phyloP scores from a whole-genome alignment of 2,329 filamentous ascomycete genomes.

The Fusarium sp. region DNA sequence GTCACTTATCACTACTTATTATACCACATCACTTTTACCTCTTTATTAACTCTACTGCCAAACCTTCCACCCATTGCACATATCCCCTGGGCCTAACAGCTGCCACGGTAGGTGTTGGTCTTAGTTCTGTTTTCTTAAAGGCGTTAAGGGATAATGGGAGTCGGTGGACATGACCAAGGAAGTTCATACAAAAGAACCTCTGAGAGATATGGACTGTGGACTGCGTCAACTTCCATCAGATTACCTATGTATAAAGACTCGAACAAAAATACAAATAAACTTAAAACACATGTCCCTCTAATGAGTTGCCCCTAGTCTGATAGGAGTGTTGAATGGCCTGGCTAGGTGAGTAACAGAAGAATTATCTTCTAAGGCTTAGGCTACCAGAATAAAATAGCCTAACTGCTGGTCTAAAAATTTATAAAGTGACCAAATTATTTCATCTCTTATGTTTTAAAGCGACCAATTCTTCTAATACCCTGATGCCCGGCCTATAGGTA shows the following conservation, averaged over 20 bases:
- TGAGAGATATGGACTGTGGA: conserved; percentile 21
- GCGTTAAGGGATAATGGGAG: conserved; percentile 23
- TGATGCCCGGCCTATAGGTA: neutral
- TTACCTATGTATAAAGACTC: conserved; percentile 22
- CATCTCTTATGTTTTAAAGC: neutral
- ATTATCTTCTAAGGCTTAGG: neutral
- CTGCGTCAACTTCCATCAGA: conserved; percentile 34
- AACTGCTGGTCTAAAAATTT: neutral
- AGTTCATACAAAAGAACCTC: conserved; percentile 14
- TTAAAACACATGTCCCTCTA: neutral
- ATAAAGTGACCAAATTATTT: neutral
- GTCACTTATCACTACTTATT: conserved; percentile 19
- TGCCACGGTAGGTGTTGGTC: conserved; percentile 11
- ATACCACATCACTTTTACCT: conserved; percentile 38
- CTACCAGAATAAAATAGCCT: neutral
- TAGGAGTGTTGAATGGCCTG: neutral
- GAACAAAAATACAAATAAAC: conserved; percentile 24
- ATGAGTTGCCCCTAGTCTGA: neutral
- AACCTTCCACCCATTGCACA: conserved; percentile 37
- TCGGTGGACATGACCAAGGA: conserved; percentile 6
- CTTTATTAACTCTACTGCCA: conserved; percentile 23
- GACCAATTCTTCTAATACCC: neutral
- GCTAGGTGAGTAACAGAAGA: neutral
- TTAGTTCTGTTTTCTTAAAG: conserved; percentile 26
- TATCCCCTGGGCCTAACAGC: conserved; percentile 25